Evolutionary conservation across 2,329 filamentous ascomycete species (phyloP).

Genomic region (Xylaria hypoxylon): DNA sequence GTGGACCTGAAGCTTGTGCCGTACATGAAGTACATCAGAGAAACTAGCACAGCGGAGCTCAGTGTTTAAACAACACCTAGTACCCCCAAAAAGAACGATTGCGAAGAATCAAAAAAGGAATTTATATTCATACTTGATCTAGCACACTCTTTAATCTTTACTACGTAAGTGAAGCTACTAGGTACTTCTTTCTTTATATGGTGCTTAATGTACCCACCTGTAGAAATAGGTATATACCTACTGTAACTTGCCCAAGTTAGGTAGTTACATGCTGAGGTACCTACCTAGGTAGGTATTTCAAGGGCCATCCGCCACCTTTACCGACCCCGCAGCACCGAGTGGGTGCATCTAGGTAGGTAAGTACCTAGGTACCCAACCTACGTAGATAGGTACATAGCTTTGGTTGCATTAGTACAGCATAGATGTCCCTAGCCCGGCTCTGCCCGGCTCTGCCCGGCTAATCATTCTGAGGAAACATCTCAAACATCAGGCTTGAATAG

Average conservation of each 20-base stretch:
- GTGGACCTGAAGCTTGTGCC: conserved; percentile 55
- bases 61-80: conserved; percentile 50
- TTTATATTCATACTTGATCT: background rate
- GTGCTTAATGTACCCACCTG: too few relatives aligned
- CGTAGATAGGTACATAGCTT: background rate
- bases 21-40: conserved; percentile 54
- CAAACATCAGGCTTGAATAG: conserved; percentile 34
- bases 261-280: too few relatives aligned
- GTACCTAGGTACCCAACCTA: background rate
- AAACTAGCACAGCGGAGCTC: conserved; percentile 53
- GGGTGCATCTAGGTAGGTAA: background rate
- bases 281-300: too few relatives aligned
- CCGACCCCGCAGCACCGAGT: background rate
- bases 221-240: too few relatives aligned
- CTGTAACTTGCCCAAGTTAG: too few relatives aligned
- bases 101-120: background rate
- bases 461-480: conserved; percentile 34
- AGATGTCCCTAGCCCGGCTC: conserved; percentile 12
- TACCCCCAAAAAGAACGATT: background rate
- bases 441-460: conserved; percentile 31
- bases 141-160: too few relatives aligned
- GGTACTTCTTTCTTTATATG: background rate
- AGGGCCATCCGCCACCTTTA: background rate
- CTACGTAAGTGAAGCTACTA: too few relatives aligned
- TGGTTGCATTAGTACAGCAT: conserved; percentile 6